Evolutionary conservation across 495 filamentous ascomycete species (phyloP), one percentile per base, ranked within the genome.

Genomic region (Wilcoxina mikolae): DNA sequence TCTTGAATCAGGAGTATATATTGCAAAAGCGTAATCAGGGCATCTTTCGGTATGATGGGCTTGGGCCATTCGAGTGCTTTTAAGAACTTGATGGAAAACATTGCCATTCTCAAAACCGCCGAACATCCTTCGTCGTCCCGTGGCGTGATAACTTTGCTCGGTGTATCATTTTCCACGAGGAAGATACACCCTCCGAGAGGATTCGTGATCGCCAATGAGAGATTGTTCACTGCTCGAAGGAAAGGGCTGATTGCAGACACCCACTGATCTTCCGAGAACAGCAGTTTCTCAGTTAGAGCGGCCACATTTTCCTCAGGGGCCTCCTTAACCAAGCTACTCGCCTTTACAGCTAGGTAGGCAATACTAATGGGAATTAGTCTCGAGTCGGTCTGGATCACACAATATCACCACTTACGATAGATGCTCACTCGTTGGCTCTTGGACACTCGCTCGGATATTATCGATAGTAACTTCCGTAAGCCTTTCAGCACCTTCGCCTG

Each of bases 61-160:
- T 18, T 45, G 22, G 15, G 11, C 2, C 22, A 3, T 11, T 26
- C 35, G 45, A 54, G 11, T 5, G 41, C 54, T 18, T 53, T 66
- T 12, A 90, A 55, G 11, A 88, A 60, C 47, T 71, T 74, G 12
- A 73, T 69, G 0, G 76, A 75, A 67, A 84, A 94, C 41, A 77
- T 67, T 17, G 81, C 77, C 70, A 93, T 80, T 47, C 91, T 74
- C 27, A 89, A 76, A 17, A 85, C 78, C 51, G 76, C 71, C 0
- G 87, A 87, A 20, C 78, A 78, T 1, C 84, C 85, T 48, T 73
- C 72, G 2, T 70, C 68, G 68, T 95, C 88, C 38, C 80, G 47
- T 24, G 45, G 48, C n/a, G 33, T 23, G 18, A n/a, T 52, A 9
- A 9, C 35, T 24, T n/a, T 29, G 15, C 15, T 11, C 43, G 15